Base-by-base conservation (phyloP, 2,329 filamentous ascomycete genomes). In the Alternaria conjuncta region DNA sequence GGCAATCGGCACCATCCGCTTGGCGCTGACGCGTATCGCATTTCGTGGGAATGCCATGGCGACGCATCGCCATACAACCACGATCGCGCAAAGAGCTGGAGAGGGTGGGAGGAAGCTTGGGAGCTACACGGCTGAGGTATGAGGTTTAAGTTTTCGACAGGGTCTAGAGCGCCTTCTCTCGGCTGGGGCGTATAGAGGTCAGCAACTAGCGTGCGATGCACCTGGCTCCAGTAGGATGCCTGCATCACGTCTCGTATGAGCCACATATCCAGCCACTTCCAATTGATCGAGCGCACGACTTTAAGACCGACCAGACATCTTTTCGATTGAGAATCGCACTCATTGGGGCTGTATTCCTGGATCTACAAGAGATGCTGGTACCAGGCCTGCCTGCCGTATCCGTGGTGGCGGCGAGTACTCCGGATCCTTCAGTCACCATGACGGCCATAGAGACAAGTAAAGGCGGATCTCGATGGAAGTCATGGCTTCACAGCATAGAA, bases 1-100 rank as follows among this genome's bases (percentile, higher is more conserved):
- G 69, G 67, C 51, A 70, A 46, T 66, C 67, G 69, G 67, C 67
- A 71, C 63, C 53, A 55, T 53, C 30, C 25, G 36, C 69, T 71
- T 71, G 69, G 69, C 69, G 65, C 66, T 70, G 69, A 70, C 67
- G 69, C 68, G 69, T 62, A 59, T 62, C 55, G 60, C 43, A 25
- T 47, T 62, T 49, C n/a, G 41, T 15, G 12, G 21, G 36, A 59
- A 54, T 50, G 15, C 60, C 47, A 58, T 58, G 55, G 21, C 47
- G 46, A 32, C 41, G 21, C 25, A 30, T 23, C 25, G 11, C 6
- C 5, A n/a, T 13, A 43, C 13, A 6, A 21, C 12, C 13, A 32
- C 21, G 15, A 8, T 11, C 26, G 58, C 51, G 58, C 58, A 55
- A 51, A 60, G 11, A 49, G 55, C 20, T 23, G 45, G 15, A 41